A percentile compares a stretch with the other conserved stretches of the same genome.
These are phyloP conservation scores for Phytophthora pisi DNA, from an alignment of 352 stramenopile genomes.

Conservation along the genomic window DNA sequence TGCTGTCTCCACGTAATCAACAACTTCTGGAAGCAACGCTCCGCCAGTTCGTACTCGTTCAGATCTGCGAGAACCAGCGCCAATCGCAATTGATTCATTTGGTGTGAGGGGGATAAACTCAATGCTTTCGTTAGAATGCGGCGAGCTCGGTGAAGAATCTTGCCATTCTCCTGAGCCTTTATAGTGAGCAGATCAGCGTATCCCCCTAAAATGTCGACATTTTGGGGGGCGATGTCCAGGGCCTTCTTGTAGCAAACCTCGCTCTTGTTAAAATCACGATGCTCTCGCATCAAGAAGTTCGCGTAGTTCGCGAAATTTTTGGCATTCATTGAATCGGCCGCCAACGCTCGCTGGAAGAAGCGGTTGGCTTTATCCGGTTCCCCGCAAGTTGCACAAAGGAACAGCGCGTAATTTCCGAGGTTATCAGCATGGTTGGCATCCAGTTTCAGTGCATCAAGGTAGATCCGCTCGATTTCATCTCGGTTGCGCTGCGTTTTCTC, in stretches of 20 bases:
- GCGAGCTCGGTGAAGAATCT: slow-evolving; percentile 13
- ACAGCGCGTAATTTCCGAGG: slow-evolving; percentile 49
- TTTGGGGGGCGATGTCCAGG: slow-evolving; percentile 22
- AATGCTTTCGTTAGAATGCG: slow-evolving; percentile 34
- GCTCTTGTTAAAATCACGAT: slow-evolving; percentile 27
- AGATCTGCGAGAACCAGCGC: slow-evolving; percentile 22
- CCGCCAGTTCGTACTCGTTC: slow-evolving; percentile 9
- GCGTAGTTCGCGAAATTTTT: slow-evolving; percentile 40
- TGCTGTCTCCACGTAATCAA: slow-evolving; percentile 2
- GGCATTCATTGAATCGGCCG: slow-evolving; percentile 18
- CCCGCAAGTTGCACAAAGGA: slow-evolving; percentile 32
- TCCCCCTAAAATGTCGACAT: slow-evolving; percentile 34
- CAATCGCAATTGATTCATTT: slow-evolving; percentile 27
- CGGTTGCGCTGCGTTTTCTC: slow-evolving; percentile 31
- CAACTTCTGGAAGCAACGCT: slow-evolving; percentile 20
- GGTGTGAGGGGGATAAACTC: slow-evolving; percentile 18
- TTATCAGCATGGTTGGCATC: slow-evolving; percentile 38
- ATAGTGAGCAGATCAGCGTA: slow-evolving; percentile 40
- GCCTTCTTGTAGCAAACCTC: slow-evolving; percentile 40
- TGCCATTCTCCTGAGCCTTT: not conserved
- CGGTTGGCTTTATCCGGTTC: slow-evolving; percentile 27
- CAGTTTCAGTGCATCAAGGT: slow-evolving; percentile 39
- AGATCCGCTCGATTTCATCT: slow-evolving; percentile 35
- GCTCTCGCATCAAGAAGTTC: slow-evolving; percentile 38
- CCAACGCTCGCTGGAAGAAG: slow-evolving; percentile 36